Percentiles rank a stretch among this genome's conserved stretches.
phyloP scores from a whole-genome alignment of 2,329 filamentous ascomycete species.

The Scytalidium sp. region DNA sequence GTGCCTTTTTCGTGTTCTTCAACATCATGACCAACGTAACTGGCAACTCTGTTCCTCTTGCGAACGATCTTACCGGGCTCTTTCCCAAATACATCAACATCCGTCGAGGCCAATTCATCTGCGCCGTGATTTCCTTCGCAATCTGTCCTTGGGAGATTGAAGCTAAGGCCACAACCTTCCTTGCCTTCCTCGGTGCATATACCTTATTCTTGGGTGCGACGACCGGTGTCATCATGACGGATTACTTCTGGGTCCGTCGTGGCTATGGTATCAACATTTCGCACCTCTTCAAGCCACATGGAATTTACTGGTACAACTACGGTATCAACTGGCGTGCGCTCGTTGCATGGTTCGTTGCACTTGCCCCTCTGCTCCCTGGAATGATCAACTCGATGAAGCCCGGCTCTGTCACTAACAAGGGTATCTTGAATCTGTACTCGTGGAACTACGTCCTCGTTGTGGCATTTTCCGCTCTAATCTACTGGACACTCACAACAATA shows the following conservation, averaged over 20 bases:
- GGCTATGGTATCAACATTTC: conserved; percentile 31
- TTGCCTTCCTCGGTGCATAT: conserved; percentile 11
- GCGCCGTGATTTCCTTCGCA: conserved; percentile 39
- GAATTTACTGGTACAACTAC: conserved; percentile 18
- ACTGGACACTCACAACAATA: background rate
- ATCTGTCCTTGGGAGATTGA: conserved; percentile 46
- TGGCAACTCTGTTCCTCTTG: conserved; percentile 32
- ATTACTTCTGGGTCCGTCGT: conserved; percentile 35
- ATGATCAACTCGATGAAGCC: background rate
- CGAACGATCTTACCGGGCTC: conserved; percentile 38
- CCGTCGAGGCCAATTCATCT: conserved; percentile 39
- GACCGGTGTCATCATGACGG: conserved; percentile 30
- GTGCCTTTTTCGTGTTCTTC: conserved; percentile 23
- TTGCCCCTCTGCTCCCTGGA: conserved; percentile 22
- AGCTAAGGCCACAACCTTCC: conserved; percentile 17
- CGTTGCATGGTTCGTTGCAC: conserved; percentile 17
- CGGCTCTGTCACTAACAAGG: background rate
- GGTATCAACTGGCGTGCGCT: conserved; percentile 18
- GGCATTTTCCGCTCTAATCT: background rate
- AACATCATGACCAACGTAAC: conserved; percentile 36
- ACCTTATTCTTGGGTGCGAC: conserved; percentile 33
- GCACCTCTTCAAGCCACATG: conserved; percentile 31
- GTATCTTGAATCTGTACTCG: background rate
- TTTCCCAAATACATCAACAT: conserved; percentile 50
- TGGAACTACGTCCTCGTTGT: conserved; percentile 2